These are phyloP conservation scores for Lumnitzera racemosa DNA, from an alignment of 345 rosid species.

Conservation along the genomic window DNA sequence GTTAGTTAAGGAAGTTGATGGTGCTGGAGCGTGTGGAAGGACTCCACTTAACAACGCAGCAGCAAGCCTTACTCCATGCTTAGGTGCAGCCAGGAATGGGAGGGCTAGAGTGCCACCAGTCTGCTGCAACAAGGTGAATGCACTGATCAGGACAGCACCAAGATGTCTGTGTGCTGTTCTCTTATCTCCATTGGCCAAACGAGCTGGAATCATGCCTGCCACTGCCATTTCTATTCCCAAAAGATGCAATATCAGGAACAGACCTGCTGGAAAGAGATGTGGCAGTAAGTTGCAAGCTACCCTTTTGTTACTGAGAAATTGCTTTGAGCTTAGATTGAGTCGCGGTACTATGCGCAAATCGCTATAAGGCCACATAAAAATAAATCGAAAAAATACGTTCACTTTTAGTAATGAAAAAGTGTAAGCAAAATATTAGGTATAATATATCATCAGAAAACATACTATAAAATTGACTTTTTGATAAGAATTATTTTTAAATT, in stretches of 20 bases:
- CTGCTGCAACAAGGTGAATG: constrained; percentile 67
- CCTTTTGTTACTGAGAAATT: background rate
- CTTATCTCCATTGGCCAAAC: constrained; percentile 72
- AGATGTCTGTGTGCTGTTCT: constrained; percentile 70
- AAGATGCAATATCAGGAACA: constrained; percentile 69
- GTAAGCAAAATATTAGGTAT: no score
- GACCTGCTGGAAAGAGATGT: constrained; percentile 69
- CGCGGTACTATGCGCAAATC: no score
- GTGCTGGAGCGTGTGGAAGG: constrained; percentile 66
- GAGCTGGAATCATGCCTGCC: constrained; percentile 70
- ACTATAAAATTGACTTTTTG: no score
- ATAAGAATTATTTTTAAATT: no score
- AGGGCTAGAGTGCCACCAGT: constrained; percentile 43
- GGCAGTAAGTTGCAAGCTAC: constrained; percentile 45
- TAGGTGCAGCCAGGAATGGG: constrained; percentile 50
- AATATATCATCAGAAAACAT: no score
- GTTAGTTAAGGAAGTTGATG: constrained; percentile 16
- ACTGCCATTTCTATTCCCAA: constrained; percentile 69
- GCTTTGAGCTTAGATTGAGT: no score
- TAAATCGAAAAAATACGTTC: no score
- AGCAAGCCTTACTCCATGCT: constrained; percentile 66
- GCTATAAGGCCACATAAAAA: no score
- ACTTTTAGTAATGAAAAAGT: no score
- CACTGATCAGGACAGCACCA: constrained; percentile 56
- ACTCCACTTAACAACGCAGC: constrained; percentile 62